Evolutionary conservation across 257 asterid genomes (phyloP).

Genomic region (Solanum rostratum): DNA sequence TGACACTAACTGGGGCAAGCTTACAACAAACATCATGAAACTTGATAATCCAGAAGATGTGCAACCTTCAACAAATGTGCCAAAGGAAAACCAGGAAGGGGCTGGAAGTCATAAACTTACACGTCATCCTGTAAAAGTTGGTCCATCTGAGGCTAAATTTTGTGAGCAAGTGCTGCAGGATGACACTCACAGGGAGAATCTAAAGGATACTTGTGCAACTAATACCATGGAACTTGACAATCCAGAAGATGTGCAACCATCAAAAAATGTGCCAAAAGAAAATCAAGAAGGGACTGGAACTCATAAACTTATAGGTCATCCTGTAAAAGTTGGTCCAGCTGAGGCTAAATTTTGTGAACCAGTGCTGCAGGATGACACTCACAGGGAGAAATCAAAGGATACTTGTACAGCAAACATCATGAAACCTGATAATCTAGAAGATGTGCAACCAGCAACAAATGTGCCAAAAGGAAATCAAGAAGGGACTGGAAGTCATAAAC

Average conservation of each 20-base stretch:
- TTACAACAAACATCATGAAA: neutral
- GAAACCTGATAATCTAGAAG: too few relatives aligned
- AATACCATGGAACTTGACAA: neutral
- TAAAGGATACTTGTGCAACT: neutral
- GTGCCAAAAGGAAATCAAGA: too few relatives aligned
- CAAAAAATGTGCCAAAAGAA: neutral
- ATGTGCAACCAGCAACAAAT: too few relatives aligned
- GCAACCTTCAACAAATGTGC: neutral
- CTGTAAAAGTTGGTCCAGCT: too few relatives aligned
- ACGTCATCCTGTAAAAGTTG: neutral
- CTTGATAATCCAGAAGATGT: neutral
- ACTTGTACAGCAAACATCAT: too few relatives aligned
- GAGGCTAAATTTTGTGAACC: too few relatives aligned
- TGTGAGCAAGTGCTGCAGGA: neutral
- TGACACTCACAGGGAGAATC: neutral
- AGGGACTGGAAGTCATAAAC: too few relatives aligned
- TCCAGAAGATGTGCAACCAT: neutral
- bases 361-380: too few relatives aligned
- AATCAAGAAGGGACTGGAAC: neutral
- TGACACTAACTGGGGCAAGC: neutral
- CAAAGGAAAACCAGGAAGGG: neutral
- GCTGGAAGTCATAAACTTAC: neutral
- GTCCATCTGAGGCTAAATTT: neutral
- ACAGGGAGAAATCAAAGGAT: too few relatives aligned
- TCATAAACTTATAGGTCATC: neutral